Base-by-base conservation (phyloP, 192 early-diverging fungal genomes). In the Podila epigama region DNA sequence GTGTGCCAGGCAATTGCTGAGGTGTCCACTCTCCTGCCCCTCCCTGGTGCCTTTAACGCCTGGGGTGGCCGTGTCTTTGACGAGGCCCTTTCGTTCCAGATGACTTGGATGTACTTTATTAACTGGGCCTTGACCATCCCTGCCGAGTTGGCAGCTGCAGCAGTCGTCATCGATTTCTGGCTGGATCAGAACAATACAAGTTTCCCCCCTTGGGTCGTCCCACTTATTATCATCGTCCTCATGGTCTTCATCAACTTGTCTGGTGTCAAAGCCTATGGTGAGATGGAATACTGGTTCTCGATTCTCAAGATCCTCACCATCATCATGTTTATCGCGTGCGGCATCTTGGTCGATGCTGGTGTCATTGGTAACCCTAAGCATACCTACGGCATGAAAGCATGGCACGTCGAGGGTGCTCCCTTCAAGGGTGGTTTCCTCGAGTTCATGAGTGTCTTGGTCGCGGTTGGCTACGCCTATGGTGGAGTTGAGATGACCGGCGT, bases 401-500 rank as follows among this genome's bases (percentile, higher is more conserved):
- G 90, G 88, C 73, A 82, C 44, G 25, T 82, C 41, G 84, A 82
- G 57, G 93, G 90, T 40, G 85, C 88, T 37, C 85, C 86, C 31
- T 90, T 92, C 63, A 84, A 83, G 68, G 88, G 85, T 20, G 82
- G 85, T 35, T 81, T 88, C 55, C 67, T 87, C 11, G 90, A 86
- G 12, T 83, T 92, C 44, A 55, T 93, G 29, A 87, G 78, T 54
- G 82, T 84, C 4, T 88, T 94, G 57, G 85, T 91, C 61, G 83
- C 87, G 1, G 93, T 94, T 16, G 91, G 88, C 35, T 95, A 92
- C 66, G 87, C 93, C 54, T 92, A 92, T 73, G 90, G 91, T 78
- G 95, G 95, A 34, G 93, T 93, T 3, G 95, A 97, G 68, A 84
- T 97, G 36, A 90, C 94, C 31, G 96, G 93, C 51, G 88, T 97